A percentile compares a stretch with the other conserved stretches of the same genome.
Conservation (phyloP, 1,139 yeast genomes). For the Lodderomyces elongisporus region DNA sequence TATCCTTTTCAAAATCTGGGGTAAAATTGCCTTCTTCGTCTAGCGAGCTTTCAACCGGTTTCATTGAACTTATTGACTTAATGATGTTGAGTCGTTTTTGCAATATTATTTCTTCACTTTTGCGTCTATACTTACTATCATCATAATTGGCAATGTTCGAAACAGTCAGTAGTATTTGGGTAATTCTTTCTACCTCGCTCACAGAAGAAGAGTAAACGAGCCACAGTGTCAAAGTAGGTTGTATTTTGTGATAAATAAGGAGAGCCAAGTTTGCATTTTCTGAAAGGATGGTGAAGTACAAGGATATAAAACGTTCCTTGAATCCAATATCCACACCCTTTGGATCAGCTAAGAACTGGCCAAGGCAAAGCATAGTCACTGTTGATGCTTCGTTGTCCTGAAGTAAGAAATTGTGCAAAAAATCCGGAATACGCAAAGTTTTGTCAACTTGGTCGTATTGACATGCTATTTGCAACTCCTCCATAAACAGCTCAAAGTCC, state of each 20-base stretch:
- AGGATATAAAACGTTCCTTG: slow-evolving; percentile 48
- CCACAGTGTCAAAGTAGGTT: slow-evolving; percentile 34
- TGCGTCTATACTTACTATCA: slow-evolving; percentile 13
- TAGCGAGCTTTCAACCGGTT: slow-evolving; percentile 14
- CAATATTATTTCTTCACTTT: slow-evolving; percentile 16
- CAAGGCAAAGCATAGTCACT: slow-evolving; percentile 48
- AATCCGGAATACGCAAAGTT: slow-evolving; percentile 40
- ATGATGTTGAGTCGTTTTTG: slow-evolving; percentile 12
- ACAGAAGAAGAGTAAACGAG: slow-evolving; percentile 27
- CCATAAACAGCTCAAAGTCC: slow-evolving; percentile 42
- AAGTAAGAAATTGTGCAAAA: slow-evolving; percentile 46
- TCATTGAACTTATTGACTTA: slow-evolving; percentile 14
- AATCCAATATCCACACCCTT: slow-evolving; percentile 41
- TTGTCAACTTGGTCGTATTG: slow-evolving; percentile 26
- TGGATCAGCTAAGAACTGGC: slow-evolving; percentile 41
- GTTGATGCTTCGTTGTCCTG: slow-evolving; percentile 39
- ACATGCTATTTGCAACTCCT: slow-evolving; percentile 39
- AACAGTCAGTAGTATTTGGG: slow-evolving; percentile 24
- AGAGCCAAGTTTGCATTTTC: slow-evolving; percentile 34
- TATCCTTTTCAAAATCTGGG: slow-evolving; percentile 16
- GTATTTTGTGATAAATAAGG: slow-evolving; percentile 42
- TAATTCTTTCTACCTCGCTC: slow-evolving; percentile 25
- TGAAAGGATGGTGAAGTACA: slow-evolving; percentile 42
- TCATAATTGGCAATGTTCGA: slow-evolving; percentile 20
- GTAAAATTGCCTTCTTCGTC: slow-evolving; percentile 13